These are phyloP conservation scores for Leccinum truebloodii DNA, from an alignment of 768 basidiomycete genomes.

Conservation along the genomic window DNA sequence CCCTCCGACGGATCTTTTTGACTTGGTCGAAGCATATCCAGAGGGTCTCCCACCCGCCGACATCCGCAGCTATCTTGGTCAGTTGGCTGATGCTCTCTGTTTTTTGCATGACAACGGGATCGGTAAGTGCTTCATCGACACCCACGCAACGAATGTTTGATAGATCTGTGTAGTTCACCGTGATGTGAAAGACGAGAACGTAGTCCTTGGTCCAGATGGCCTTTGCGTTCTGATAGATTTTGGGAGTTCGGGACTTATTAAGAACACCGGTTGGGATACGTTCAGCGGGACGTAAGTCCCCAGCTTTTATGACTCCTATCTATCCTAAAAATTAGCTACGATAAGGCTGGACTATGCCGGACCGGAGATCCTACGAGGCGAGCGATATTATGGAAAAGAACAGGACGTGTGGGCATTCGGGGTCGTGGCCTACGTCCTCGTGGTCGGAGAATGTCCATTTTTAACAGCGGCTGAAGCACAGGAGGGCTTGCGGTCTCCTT, in stretches of 20 bases:
- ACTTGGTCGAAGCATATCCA: slow-evolving; percentile 89
- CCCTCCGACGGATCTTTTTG: slow-evolving; percentile 85
- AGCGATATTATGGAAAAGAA: slow-evolving; percentile 92
- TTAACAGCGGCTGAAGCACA: slow-evolving; percentile 90
- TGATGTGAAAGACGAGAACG: slow-evolving; percentile 98
- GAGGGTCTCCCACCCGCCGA: slow-evolving; percentile 75
- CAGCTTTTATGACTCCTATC: not conserved
- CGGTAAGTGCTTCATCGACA: slow-evolving; percentile 48
- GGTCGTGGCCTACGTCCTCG: slow-evolving; percentile 93
- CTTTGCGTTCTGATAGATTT: slow-evolving; percentile 95
- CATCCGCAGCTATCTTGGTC: slow-evolving; percentile 84
- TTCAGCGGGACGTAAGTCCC: slow-evolving; percentile 87
- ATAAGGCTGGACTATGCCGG: slow-evolving; percentile 88
- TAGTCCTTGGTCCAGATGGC: slow-evolving; percentile 77
- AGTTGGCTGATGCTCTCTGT: slow-evolving; percentile 86
- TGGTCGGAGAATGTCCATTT: slow-evolving; percentile 91
- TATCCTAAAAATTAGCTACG: slow-evolving; percentile 13
- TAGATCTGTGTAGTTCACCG: slow-evolving; percentile 68
- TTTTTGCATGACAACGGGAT: slow-evolving; percentile 94
- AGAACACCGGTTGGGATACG: slow-evolving; percentile 85
- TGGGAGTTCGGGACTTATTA: slow-evolving; percentile 86
- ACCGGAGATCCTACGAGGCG: slow-evolving; percentile 94
- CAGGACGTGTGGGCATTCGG: slow-evolving; percentile 99
- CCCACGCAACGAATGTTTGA: slow-evolving; percentile 12
- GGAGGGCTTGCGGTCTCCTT: slow-evolving; percentile 74